Base-by-base conservation (phyloP, 495 filamentous ascomycete species). In the Aspergillus sclerotiicarbonarius region DNA sequence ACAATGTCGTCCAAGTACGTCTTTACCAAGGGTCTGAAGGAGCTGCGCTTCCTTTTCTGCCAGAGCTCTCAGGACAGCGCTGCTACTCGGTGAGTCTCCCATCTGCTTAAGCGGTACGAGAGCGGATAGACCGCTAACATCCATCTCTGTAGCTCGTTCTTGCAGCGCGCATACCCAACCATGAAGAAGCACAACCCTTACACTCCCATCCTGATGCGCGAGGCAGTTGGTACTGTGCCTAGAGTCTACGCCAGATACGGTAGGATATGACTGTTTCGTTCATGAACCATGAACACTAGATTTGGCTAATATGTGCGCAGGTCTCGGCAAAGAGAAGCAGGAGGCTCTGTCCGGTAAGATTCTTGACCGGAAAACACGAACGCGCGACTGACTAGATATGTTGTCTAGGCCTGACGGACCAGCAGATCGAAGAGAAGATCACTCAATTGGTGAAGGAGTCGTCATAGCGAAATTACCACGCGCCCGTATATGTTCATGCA, bases 161-260 rank as follows among this genome's bases (percentile, higher is more conserved):
- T 98, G 50, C 86, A 86, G 57, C 85, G 89, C 71, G 90, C 92
- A 54, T 98, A 98, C 76, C 95, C 94, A 6, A 92, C 90, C 64
- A 98, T 98, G 93, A 98, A 98, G 84, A 95, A 96, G 83, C 87
- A 94, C 80, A 98, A 98, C 77, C 94, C 94, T 9, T 76, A 91
- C 72, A 96, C 84, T 43, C 94, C 94, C 49, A 98, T 98, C 74
- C 77, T 98, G 80, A 83, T 98, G 51, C 89, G 94, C 62, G 95
- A 98, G 76, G 94, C 95, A 32, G 71, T 82, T 51, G 90, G 87
- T 59, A 89, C 85, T 43, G 74, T 89, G 68, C 93, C 94, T 43
- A 87, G 83, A 66, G 88, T 98, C 45, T 98, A 87, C 73, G 92
- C 95, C 59, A 80, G 94, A 86, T 98, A 93, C 67, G 92, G 92